Evolutionary conservation across 345 rosid species (phyloP), one percentile per base, ranked within the genome.

Genomic region (Camelina laxa): DNA sequence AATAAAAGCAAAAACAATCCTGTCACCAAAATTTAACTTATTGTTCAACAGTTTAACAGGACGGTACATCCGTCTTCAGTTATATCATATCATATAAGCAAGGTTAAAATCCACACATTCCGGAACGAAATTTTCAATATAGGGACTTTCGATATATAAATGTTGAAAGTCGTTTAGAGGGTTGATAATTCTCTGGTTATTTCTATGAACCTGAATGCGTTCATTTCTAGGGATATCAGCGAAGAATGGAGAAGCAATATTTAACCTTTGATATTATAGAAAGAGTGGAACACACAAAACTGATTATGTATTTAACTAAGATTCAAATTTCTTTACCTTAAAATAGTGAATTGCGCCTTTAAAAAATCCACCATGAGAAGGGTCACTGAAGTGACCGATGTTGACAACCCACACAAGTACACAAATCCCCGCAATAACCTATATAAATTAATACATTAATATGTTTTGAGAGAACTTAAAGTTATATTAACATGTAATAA

Each of bases 371-470:
- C 99, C 99, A 73, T 95, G 99, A 50, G 98, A 81, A 85, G 97
- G 98, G 71, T 95, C 99, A 59, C 82, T 91, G 55, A 95, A 95
- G 76, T 95, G 99, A 59, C 98, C 97, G 73, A 95, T 95, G 85
- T 95, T 95, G 77, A 95, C 98, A 74, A 95, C 81, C 99, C 99
- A 95, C 69, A 95, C 98, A 72, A 95, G 84, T 27, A 90, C 81
- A 80, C 99, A 95, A 77, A 95, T 95, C 57, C 98, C 98, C 56
- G 98, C 98, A 87, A 95, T 95, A 69, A 95, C 99, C 99, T 95
- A 67, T 54, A 81, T 59, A 67, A 50, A 78, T 60, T 58, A 35
- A 71, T 60, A 73, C 20, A 47, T 48, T 65, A 65, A 31, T 36
- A 70, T 58, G 58, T 35, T 54, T 5, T 33, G 35, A 53, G 69